Evolutionary conservation across 2,329 filamentous ascomycete genomes (phyloP).

Genomic region (Penicillium sclerotiorum): DNA sequence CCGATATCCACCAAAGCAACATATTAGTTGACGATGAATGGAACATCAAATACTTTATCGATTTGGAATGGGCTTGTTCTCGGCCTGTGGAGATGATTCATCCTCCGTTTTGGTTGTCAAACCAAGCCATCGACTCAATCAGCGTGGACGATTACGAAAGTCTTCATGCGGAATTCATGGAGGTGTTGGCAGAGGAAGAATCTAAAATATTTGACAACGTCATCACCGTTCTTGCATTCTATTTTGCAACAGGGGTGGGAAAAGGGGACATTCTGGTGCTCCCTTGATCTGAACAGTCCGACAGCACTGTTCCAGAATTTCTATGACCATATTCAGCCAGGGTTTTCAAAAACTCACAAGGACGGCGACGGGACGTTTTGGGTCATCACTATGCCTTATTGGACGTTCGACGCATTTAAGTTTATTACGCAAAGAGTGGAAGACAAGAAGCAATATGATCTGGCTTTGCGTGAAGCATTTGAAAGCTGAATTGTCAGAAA

Average conservation of each 20-base stretch:
- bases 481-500: no score
- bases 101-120: conserved; percentile 33
- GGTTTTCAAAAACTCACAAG: not conserved
- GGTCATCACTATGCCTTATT: conserved; percentile 4
- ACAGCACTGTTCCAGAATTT: conserved; percentile 2
- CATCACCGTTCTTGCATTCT: not conserved
- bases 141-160: not conserved
- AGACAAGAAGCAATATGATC: conserved; percentile 5
- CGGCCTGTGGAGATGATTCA: conserved; percentile 28
- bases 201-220: no score
- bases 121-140: conserved; percentile 13
- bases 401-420: not conserved
- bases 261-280: conserved; percentile 5
- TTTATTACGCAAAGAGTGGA: conserved; percentile 1
- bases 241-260: not conserved
- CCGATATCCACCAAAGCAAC: conserved; percentile 45
- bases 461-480: conserved; percentile 1
- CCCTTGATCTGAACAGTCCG: not conserved
- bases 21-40: conserved; percentile 31
- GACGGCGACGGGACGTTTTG: not conserved
- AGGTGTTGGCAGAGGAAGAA: not conserved
- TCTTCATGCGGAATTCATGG: conserved; percentile 3
- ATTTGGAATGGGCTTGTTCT: conserved; percentile 32
- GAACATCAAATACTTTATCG: conserved; percentile 28
- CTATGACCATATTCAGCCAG: conserved; percentile 4